Conservation (phyloP, 495 filamentous ascomycete genomes). For the Halenospora varia region DNA sequence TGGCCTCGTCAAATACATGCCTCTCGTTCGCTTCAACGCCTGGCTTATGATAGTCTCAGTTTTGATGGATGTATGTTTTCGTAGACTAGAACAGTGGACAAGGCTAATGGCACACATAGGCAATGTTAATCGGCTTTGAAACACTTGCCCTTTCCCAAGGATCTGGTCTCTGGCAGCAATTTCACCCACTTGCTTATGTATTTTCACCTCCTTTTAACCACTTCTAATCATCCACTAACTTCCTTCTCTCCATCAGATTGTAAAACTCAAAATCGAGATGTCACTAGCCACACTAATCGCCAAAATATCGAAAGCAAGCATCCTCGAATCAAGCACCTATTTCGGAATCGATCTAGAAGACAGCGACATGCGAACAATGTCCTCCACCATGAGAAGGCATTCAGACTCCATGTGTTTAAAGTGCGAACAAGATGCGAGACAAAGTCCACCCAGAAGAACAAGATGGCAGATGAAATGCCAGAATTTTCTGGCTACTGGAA, state of each 20-base stretch:
- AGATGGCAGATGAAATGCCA: too few species aligned
- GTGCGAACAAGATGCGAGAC: too few species aligned
- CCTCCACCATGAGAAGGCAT: too few species aligned
- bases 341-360: too few species aligned
- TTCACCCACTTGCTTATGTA: background rate
- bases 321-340: background rate
- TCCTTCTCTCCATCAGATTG: background rate
- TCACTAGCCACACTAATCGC: background rate
- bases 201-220: background rate
- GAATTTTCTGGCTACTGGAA: too few species aligned
- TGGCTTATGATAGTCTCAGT: slow-evolving; percentile 43
- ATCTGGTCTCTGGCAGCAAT: background rate
- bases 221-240: background rate
- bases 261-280: background rate
- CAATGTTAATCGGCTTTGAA: background rate
- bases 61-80: slow-evolving; percentile 37
- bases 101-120: background rate
- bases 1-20: slow-evolving; percentile 44
- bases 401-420: too few species aligned
- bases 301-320: background rate
- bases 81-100: background rate
- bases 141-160: background rate
- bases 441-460: too few species aligned
- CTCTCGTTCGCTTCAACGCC: slow-evolving; percentile 45
- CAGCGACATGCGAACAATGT: too few species aligned